Base-by-base conservation (phyloP, 805 yeast species). In the Lachancea quebecensis region DNA sequence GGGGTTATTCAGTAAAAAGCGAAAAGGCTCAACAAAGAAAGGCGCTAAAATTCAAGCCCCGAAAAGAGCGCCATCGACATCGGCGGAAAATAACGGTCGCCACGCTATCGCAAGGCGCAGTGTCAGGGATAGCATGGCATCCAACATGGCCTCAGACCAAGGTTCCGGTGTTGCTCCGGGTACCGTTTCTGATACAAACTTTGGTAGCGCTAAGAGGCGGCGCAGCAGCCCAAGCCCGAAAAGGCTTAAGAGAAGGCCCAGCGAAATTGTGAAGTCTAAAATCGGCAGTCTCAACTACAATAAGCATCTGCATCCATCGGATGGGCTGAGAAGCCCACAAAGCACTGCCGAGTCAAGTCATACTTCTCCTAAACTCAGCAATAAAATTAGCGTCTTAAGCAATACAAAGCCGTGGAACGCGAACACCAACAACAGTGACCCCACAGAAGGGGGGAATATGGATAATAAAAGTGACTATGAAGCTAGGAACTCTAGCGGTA, bases 401-500 rank as follows among this genome's bases (percentile, higher is more conserved):
- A 15, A 15, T 11, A 35, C 37, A 15, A 17, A 17, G 25, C 12
- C 21, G 18, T 17, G 21, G 21, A 38, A 18, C 34, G 21, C 21
- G n/a, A 29, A 27, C 33, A 30, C 33, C 33, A 30, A 30, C 14
- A 14, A 14, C 12, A 30, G 14, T 30, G 33, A 30, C 12, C 3
- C 33, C 9, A 5, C 14, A 14, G 33, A 30, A 11, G 12, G 14
- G 5, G 33, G 33, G 8, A 11, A 30, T 14, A 4, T 8, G 5
- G 33, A 30, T 30, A 30, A 11, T 5, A 30, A 30, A 14, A n/a
- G 16, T 4, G 40, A 35, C 10, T 16, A 28, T 18, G 43, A 35
- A 17, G 25, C 27, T 11, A 39, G 31, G 17, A 43, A 39, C 6
- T 15, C 41, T 12, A 35, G 40, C 32, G 76, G 79, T 2, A 50